Conservation (phyloP, 78 protist genomes). For the Dictyostelium capitatum region DNA sequence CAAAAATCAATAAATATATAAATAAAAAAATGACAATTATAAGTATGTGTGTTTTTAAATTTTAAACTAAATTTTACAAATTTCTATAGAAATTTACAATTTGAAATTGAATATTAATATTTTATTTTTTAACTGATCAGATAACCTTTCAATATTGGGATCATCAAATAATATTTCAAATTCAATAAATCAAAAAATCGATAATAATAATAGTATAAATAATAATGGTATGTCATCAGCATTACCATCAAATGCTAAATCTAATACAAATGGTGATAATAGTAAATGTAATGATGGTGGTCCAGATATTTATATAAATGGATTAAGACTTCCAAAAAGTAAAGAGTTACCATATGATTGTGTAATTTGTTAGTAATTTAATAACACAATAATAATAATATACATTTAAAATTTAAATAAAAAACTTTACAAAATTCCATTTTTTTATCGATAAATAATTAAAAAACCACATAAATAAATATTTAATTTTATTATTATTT, state of each 20-base stretch:
- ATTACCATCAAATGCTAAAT: not conserved
- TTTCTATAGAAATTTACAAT: too few relatives aligned
- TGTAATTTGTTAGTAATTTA: not conserved
- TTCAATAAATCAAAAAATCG: not conserved
- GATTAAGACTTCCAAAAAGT: not conserved
- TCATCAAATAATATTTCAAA: not conserved
- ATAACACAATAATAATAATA: too few relatives aligned
- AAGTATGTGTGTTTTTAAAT: not conserved
- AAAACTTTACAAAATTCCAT: too few relatives aligned
- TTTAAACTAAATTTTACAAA: not conserved
- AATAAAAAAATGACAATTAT: not conserved
- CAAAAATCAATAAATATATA: not conserved
- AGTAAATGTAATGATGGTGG: not conserved
- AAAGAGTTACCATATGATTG: constrained; percentile 6
- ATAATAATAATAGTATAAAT: not conserved
- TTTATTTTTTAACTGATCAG: not conserved
- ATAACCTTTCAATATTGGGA: constrained; percentile 1
- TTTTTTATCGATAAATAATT: too few relatives aligned
- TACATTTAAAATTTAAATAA: too few relatives aligned
- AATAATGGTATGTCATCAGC: not conserved
- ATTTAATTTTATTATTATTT: too few relatives aligned
- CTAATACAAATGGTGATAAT: not conserved
- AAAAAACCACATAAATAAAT: too few relatives aligned
- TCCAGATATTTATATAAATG: not conserved
- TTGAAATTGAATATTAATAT: too few relatives aligned